A percentile compares a stretch with the other conserved stretches of the same genome.
Evolutionary conservation across 176 grass and related monocot genomes (phyloP).

Genomic region (Olyra latifolia): DNA sequence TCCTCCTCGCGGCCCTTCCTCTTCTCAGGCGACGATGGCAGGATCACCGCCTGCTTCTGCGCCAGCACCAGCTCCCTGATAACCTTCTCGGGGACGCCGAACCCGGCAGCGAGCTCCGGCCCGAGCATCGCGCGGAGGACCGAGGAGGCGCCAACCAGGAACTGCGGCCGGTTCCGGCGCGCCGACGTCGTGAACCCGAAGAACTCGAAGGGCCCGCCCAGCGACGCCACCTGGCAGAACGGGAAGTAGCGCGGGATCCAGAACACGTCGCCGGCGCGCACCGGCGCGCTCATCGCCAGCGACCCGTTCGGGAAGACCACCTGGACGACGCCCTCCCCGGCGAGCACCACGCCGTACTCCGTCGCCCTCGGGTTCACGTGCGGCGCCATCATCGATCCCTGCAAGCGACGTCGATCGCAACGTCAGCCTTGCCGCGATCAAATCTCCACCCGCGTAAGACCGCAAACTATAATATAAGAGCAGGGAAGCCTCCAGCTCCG

Average conservation of each 20-base stretch:
- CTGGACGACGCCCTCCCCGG: slow-evolving; percentile 56
- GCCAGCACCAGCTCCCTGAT: slow-evolving; percentile 40
- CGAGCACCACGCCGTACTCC: slow-evolving; percentile 80
- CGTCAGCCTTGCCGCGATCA: neutral
- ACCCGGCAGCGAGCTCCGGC: slow-evolving; percentile 69
- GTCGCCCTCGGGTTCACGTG: slow-evolving; percentile 82
- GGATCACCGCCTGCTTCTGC: slow-evolving; percentile 58
- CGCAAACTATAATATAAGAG: neutral
- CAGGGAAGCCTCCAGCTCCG: neutral
- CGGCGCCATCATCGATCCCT: slow-evolving; percentile 90
- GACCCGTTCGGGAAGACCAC: slow-evolving; percentile 85
- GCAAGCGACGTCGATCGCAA: neutral
- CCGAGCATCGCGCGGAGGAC: slow-evolving; percentile 62
- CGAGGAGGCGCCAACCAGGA: slow-evolving; percentile 57
- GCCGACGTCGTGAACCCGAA: slow-evolving; percentile 96
- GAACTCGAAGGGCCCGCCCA: slow-evolving; percentile 66
- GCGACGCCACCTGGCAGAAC: slow-evolving; percentile 82
- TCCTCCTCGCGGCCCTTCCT: neutral
- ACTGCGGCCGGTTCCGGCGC: slow-evolving; percentile 67
- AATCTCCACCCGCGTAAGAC: neutral
- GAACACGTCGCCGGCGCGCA: slow-evolving; percentile 71
- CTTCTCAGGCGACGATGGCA: slow-evolving; percentile 47
- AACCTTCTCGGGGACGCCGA: slow-evolving; percentile 50
- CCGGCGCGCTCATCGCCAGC: slow-evolving; percentile 57
- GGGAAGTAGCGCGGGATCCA: slow-evolving; percentile 87